Evolutionary conservation across 352 stramenopile species (phyloP), one percentile per base, ranked within the genome.

Genomic region (Phytophthora sp.): DNA sequence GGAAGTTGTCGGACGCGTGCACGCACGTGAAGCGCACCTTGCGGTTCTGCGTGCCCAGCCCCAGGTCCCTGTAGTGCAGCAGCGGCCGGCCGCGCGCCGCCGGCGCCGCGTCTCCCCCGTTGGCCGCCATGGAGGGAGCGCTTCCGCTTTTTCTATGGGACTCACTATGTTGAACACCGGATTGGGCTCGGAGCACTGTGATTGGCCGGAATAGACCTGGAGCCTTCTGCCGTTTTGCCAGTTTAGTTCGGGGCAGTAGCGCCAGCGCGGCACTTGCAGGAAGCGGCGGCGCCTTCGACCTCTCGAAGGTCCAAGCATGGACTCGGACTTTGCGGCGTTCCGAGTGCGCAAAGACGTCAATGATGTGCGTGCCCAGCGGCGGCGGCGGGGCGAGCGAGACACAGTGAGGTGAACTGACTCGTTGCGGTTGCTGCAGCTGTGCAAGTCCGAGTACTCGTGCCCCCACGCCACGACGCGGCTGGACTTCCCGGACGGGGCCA

Each of bases 301-400:
- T n/a, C n/a, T n/a, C n/a, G n/a, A n/a, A n/a, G n/a, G n/a, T n/a
- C n/a, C n/a, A n/a, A n/a, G 81, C 69, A 87, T 92, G 77, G 83
- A 79, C 35, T 91, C 84, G 28, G 87, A 95, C 53, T 79, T 94
- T 31, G 84, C 84, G 18, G 80, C 82, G 17, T 64, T 95, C 26
- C 87, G 87, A 23, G 84, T 95, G 41, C 82, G 85, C 26, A 95
- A 95, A 65, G 87, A 95, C 49, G 79, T 95, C 15, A 95, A 94
- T 46, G 87, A 95, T 74, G 87, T 94, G 42, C 17, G 8, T n/a
- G n/a, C n/a, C n/a, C 24, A 8, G 7, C 35, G 11, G n/a, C 9
- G 23, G 8, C 18, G 21, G 24, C 21, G 21, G 24, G 13, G 9
- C 20, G 4, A 27, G n/a, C 5, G 26, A 17, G n/a, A n/a, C n/a